Base-by-base conservation (phyloP, 202 grass and related monocot genomes). In the Carex sylvatica region DNA sequence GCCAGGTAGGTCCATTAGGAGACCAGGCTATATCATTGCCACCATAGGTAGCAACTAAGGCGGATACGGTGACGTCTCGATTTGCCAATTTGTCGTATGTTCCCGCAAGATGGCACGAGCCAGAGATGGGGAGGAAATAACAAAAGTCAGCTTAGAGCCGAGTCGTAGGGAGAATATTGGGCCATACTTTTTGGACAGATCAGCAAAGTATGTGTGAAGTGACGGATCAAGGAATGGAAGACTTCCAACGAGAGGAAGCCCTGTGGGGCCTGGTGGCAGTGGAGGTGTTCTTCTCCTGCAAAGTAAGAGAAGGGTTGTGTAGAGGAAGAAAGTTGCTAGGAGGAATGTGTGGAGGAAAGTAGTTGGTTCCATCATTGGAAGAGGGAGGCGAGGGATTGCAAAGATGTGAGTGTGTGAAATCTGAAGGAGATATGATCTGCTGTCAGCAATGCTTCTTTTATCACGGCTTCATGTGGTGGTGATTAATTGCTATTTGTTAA, bases 101-200 rank as follows among this genome's bases (percentile, higher is more conserved):
- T 93, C 91, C 6, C 87, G 75, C 15, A 97, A 81, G 31, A 91
- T 83, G 46, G 86, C 83, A 19, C 83, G 85, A 1, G 84, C 91
- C 20, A 91, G 46, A 6, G 88, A 30, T 0, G 93, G 81, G 12
- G 89, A 91, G 77, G 79, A 86, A 78, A 92, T 4, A 2, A 95
- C 90, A 16, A 97, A 69, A 26, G 76, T 85, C 0, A 97, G 89
- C 63, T 93, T 96, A 79, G 87, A 89, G 71, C 93, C 91, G 3
- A 97, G 88, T 0, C 83, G 83, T 87, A 97, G 88, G 73, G 88
- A 91, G 91, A 97, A 85, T 65, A 97, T 51, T 44, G 93, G 89
- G 0, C 91, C 93, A 76, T 97, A 87, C 35, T 8, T 59, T 2
- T 5, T 24, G 1, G 93, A 85, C 28, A 97, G 87, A 16, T 86